Percentiles rank a stretch among this genome's conserved stretches.
These are phyloP conservation scores for Fusarium sp. DNA, from an alignment of 2,329 filamentous ascomycete genomes.

Conservation along the genomic window DNA sequence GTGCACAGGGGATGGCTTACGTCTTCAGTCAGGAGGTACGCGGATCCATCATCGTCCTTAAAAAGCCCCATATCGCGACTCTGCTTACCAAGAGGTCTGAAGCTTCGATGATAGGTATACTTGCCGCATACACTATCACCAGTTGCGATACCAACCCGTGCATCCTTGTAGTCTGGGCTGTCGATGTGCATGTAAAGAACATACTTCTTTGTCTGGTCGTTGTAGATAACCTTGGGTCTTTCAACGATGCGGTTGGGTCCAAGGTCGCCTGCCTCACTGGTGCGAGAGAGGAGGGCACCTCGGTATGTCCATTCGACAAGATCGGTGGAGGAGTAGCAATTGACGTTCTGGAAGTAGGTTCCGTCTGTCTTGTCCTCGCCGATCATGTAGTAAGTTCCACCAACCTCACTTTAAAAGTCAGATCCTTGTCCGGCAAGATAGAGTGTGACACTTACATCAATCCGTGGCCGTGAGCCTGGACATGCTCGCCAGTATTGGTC, in stretches of 20 bases:
- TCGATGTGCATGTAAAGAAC: slow-evolving; percentile 80
- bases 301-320: slow-evolving; percentile 73
- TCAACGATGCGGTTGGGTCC: slow-evolving; percentile 73
- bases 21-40: slow-evolving; percentile 72
- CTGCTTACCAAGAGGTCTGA: slow-evolving; percentile 49
- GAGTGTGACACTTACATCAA: slow-evolving; percentile 58
- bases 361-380: slow-evolving; percentile 78
- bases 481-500: slow-evolving; percentile 62
- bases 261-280: slow-evolving; percentile 61
- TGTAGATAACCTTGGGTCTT: slow-evolving; percentile 76
- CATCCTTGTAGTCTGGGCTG: slow-evolving; percentile 69
- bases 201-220: slow-evolving; percentile 71
- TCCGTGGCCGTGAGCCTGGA: slow-evolving; percentile 75
- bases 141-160: slow-evolving; percentile 73
- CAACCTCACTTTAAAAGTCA: slow-evolving; percentile 49
- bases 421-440: rapidly evolving
- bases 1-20: slow-evolving; percentile 51
- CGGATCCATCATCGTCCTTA: slow-evolving; percentile 70
- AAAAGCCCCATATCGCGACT: slow-evolving; percentile 71
- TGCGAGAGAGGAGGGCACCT: slow-evolving; percentile 67
- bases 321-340: slow-evolving; percentile 73
- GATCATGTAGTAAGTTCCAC: slow-evolving; percentile 72
- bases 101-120: slow-evolving; percentile 58
- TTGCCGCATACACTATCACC: slow-evolving; percentile 69
- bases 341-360: slow-evolving; percentile 70